A percentile compares a stretch with the other conserved stretches of the same genome.
These are phyloP conservation scores for Fusarium virguliforme DNA, from an alignment of 2,329 filamentous ascomycete genomes.

Conservation along the genomic window DNA sequence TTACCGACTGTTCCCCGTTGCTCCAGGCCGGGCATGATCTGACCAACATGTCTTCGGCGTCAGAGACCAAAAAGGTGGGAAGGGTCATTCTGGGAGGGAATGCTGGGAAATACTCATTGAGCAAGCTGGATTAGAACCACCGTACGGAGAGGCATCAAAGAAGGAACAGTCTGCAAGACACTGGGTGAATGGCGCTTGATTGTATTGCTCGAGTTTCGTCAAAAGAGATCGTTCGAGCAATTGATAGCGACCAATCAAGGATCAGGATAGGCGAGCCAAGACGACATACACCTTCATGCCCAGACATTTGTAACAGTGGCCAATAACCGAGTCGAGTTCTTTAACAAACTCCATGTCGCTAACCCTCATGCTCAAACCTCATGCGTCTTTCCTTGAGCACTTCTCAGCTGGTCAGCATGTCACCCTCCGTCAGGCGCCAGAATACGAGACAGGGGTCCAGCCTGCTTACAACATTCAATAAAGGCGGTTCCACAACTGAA, in stretches of 20 bases:
- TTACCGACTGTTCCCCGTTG: not conserved
- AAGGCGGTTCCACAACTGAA: not conserved
- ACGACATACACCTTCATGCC: not conserved
- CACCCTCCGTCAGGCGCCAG: not conserved
- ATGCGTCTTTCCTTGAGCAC: not conserved
- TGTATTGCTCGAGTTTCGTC: too few relatives aligned
- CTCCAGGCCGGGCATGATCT: not conserved
- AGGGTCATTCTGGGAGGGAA: not conserved
- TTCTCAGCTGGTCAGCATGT: not conserved
- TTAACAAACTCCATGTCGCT: too few relatives aligned
- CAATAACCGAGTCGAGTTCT: too few relatives aligned
- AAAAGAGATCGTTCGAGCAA: too few relatives aligned
- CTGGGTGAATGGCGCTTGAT: too few relatives aligned
- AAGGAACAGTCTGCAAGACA: too few relatives aligned
- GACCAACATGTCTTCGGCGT: not conserved
- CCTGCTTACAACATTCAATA: conserved; percentile 5
- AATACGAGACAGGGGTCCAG: not conserved
- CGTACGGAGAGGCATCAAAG: not conserved
- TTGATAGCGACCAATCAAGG: not conserved
- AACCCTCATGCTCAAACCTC: not conserved
- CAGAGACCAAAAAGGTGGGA: not conserved
- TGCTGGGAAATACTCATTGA: not conserved
- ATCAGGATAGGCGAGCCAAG: not conserved
- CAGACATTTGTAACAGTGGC: too few relatives aligned
- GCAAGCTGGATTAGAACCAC: not conserved